Evolutionary conservation across 179 eudicot genomes (phyloP), one percentile per base, ranked within the genome.

Genomic region (Actinidia arguta): DNA sequence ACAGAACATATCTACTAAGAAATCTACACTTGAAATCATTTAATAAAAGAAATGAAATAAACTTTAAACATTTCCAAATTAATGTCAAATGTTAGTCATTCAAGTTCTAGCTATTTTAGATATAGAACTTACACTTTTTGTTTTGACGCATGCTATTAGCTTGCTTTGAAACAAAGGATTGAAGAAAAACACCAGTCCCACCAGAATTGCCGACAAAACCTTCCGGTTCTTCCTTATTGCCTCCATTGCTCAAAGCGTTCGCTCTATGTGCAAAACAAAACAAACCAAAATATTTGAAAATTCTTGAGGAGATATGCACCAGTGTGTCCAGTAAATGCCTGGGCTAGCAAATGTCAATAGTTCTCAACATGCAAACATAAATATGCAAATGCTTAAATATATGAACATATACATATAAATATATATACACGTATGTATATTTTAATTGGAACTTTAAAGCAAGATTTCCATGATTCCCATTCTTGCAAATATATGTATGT

Each of bases 111-210:
- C 17, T 47, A n/a, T 46, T 48, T 78, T 46, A 16, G 36, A 52
- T 31, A 24, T 4, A 5, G 64, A 64, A 51, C 75, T 67, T 67
- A 79, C 81, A 6, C 51, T 51, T 79, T 67, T 22, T 54, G 31
- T 20, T 20, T 67, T 48, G 64, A 44, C 4, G 61, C 3, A 50
- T 27, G 3, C 6, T 36, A 31, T 36, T 13, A 17, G 13, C 27
- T 10, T 42, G 61, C 64, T 50, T 44, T 66, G 62, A 46, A 51
- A 51, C 8, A 6, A 27, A 68, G n/a, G 52, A 27, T 52, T 79
- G 82, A 79, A 36, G 75, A 68, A 79, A 79, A 42, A 79, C 66
- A 52, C 82, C 82, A 13, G 75, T 79, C 75, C 82, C 82, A 27
- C 63, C 18, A 39, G 64, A 79, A 79, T 39, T 76, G 20, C 82